Evolutionary conservation across 352 stramenopile genomes (phyloP).

Genomic region (Globisporangium barbulae): DNA sequence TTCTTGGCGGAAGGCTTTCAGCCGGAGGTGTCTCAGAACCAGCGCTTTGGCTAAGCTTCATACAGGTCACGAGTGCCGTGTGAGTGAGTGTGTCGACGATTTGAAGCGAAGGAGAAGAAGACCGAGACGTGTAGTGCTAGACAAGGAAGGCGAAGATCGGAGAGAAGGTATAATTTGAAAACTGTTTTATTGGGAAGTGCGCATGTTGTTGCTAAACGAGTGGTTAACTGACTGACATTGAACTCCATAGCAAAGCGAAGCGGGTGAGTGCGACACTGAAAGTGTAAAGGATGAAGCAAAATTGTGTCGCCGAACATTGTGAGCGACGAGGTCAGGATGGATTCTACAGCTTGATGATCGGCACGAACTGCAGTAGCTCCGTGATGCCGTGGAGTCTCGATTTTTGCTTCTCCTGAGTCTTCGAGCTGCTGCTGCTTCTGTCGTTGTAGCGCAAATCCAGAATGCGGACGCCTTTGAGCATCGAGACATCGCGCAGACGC

Average conservation of each 20-base stretch:
- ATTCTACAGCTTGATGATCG: constrained; percentile 27
- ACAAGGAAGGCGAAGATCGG: not conserved
- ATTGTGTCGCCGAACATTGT: not conserved
- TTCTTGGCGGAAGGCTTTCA: constrained; percentile 77
- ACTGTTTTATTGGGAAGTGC: constrained; percentile 8
- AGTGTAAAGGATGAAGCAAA: not conserved
- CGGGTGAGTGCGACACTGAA: not conserved
- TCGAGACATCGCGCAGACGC: constrained; percentile 41
- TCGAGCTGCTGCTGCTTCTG: constrained; percentile 6
- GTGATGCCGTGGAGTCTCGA: constrained; percentile 9
- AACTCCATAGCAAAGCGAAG: not conserved
- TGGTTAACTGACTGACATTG: not conserved
- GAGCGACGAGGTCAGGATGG: not conserved
- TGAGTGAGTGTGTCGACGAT: constrained; percentile 1
- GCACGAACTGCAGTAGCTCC: constrained; percentile 21
- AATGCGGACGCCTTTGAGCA: constrained; percentile 38
- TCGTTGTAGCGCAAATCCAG: constrained; percentile 66
- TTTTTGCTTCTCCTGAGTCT: not conserved
- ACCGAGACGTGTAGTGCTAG: constrained; percentile 10
- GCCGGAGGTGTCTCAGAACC: constrained; percentile 77
- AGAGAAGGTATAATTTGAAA: constrained; percentile 9
- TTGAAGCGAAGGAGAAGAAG: not conserved
- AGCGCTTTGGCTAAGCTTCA: constrained; percentile 57
- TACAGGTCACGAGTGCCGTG: not conserved
- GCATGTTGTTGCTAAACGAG: not conserved